Base-by-base conservation (phyloP, 176 grass and related monocot genomes). In the Phoenix dactylifera region DNA sequence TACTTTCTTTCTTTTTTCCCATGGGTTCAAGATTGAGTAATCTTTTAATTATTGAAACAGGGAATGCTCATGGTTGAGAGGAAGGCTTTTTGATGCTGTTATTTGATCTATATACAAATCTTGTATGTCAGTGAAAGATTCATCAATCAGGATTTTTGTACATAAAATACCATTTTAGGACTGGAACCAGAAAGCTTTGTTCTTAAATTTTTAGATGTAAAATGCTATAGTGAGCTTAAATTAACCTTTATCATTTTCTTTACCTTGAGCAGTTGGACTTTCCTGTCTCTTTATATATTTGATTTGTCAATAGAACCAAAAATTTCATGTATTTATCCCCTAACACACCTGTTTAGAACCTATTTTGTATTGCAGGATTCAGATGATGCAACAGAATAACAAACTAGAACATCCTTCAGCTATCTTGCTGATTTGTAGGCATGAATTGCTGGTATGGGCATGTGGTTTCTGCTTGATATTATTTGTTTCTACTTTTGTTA, bases 161-260 rank as follows among this genome's bases (percentile, higher is more conserved):
- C 52, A 68, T 68, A 66, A 66, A 68, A 22, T 68, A 56, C 65
- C 22, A 54, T 74, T 75, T 76, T 24, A 70, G 57, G 56, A 71
- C 73, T 92, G 81, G 72, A 86, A 80, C 62, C 59, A 57, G 54
- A 58, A 77, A 56, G 60, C 72, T 72, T 71, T 32, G 64, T 60
- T 50, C 24, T 55, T 28, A 66, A 72, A 66, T 72, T 59, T 76
- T 83, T 54, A 26, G 83, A 62, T 95, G 86, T 96, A 87, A 54
- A 81, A 75, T 81, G 65, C 64, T 74, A 83, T 80, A 81, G 68
- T 60, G 82, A 82, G 74, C 72, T 77, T 70, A 81, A 84, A 23
- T 79, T 93, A 75, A 70, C 24, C 71, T 65, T 63, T 65, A 22
- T n/a, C 58, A 60, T 60, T 60, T 32, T 29, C 28, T 60, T 26